Evolutionary conservation across 164 flowering plant species (phyloP).

Genomic region (Magnolia officinalis): DNA sequence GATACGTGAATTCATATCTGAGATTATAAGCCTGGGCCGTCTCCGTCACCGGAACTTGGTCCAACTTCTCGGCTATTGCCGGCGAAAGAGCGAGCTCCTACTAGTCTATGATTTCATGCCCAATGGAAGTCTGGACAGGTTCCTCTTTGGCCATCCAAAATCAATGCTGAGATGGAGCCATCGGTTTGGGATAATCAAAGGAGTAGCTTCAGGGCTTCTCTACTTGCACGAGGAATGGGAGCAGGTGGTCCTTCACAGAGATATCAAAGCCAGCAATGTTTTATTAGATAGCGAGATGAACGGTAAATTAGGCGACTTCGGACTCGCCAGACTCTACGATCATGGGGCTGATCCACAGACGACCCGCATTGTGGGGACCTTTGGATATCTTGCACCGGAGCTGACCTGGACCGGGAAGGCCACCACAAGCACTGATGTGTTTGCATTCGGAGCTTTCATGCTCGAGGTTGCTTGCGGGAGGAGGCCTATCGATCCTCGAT

Average conservation of each 20-base stretch:
- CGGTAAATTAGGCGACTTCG: constrained; percentile 18
- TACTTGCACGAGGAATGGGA: constrained; percentile 17
- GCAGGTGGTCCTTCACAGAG: constrained; percentile 28
- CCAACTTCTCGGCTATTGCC: constrained; percentile 14
- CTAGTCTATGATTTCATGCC: constrained; percentile 20
- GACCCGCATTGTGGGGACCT: not conserved
- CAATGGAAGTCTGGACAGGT: constrained; percentile 18
- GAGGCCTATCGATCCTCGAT: not conserved
- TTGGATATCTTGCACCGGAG: constrained; percentile 19
- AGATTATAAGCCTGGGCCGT: constrained; percentile 17
- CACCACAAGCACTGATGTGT: constrained; percentile 4
- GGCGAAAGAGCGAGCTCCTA: constrained; percentile 13
- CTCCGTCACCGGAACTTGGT: constrained; percentile 21
- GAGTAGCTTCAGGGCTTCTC: constrained; percentile 13
- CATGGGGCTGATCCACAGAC: constrained; percentile 8
- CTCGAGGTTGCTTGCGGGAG: constrained; percentile 17
- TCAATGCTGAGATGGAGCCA: constrained; percentile 9
- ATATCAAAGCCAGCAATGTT: constrained; percentile 33
- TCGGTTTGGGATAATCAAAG: constrained; percentile 14
- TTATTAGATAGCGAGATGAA: not conserved
- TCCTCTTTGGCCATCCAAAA: not conserved
- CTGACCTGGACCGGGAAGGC: constrained; percentile 11
- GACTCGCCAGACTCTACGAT: constrained; percentile 16
- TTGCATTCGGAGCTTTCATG: constrained; percentile 14
- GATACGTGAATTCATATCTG: constrained; percentile 32